These are phyloP conservation scores for Penicillium daleae DNA, from an alignment of 495 filamentous ascomycete genomes.

Conservation along the genomic window DNA sequence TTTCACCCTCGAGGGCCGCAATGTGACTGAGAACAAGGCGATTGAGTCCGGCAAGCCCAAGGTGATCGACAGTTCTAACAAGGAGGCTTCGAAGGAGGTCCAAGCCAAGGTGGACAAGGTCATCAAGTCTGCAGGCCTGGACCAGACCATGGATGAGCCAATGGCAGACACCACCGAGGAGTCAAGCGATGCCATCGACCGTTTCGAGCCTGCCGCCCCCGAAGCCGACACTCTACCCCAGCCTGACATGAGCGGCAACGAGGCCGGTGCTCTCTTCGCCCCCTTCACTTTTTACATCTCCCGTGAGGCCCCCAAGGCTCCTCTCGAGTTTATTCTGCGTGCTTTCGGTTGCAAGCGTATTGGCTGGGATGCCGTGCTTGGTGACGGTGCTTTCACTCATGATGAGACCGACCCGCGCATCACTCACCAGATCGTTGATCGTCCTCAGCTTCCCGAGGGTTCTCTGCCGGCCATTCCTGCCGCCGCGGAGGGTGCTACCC, in stretches of 20 bases:
- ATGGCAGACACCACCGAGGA: slow-evolving; percentile 46
- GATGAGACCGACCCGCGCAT: slow-evolving; percentile 85
- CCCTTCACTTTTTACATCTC: slow-evolving; percentile 91
- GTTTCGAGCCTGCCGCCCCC: slow-evolving; percentile 75
- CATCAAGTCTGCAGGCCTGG: slow-evolving; percentile 47
- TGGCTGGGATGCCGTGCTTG: slow-evolving; percentile 87
- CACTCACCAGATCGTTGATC: slow-evolving; percentile 95
- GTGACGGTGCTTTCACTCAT: slow-evolving; percentile 88
- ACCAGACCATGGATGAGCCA: slow-evolving; percentile 50
- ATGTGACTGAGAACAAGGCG: slow-evolving; percentile 58
- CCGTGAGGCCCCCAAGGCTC: slow-evolving; percentile 86
- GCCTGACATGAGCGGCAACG: slow-evolving; percentile 63
- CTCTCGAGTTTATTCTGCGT: slow-evolving; percentile 91
- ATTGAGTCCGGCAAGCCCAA: slow-evolving; percentile 55
- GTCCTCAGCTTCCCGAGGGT: slow-evolving; percentile 70
- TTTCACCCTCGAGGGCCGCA: slow-evolving; percentile 80
- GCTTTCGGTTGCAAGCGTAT: slow-evolving; percentile 95
- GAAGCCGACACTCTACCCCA: slow-evolving; percentile 88
- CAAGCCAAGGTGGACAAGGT: slow-evolving; percentile 60
- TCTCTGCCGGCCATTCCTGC: slow-evolving; percentile 61
- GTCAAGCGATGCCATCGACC: slow-evolving; percentile 76
- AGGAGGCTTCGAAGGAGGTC: slow-evolving; percentile 53
- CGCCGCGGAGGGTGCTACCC: slow-evolving; percentile 54
- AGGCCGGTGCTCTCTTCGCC: slow-evolving; percentile 71
- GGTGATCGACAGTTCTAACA: slow-evolving; percentile 42